A percentile compares a stretch with the other conserved stretches of the same genome.
Conservation (phyloP, 257 asterid genomes). For the Leptodermis oblonga region DNA sequence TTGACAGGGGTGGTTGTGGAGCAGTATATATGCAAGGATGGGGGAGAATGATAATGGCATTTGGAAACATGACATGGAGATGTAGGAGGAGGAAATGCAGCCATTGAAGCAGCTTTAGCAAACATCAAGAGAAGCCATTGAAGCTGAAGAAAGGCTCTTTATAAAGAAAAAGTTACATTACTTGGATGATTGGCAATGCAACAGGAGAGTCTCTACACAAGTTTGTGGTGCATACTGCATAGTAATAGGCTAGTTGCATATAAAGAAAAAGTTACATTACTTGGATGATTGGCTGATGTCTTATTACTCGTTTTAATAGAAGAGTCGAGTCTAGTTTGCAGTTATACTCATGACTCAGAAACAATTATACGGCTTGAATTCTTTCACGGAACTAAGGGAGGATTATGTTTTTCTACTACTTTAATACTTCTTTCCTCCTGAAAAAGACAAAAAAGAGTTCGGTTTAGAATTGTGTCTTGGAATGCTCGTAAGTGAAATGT, state of each 20-base stretch:
- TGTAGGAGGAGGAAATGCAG: constrained; percentile 20
- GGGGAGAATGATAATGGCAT: constrained; percentile 2
- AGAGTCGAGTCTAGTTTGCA: too few relatives aligned
- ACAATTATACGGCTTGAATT: too few relatives aligned
- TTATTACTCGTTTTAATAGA: too few relatives aligned
- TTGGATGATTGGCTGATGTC: too few relatives aligned
- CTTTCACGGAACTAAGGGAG: too few relatives aligned
- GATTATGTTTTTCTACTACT: too few relatives aligned
- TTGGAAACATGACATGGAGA: constrained; percentile 10
- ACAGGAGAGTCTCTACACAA: not conserved
- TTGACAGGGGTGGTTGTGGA: constrained; percentile 20
- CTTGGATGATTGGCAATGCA: not conserved
- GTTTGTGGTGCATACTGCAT: constrained; percentile 19
- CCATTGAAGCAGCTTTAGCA: constrained; percentile 16
- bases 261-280: not conserved
- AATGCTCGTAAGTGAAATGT: too few relatives aligned
- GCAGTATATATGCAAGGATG: constrained; percentile 19
- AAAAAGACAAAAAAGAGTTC: too few relatives aligned
- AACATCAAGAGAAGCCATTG: constrained; percentile 1
- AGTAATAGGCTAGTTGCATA: not conserved
- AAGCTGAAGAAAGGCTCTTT: not conserved
- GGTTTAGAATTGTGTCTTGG: not conserved
- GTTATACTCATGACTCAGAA: too few relatives aligned
- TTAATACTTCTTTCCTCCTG: too few relatives aligned
- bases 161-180: not conserved